Base-by-base conservation (phyloP, 1,284 basidiomycete genomes). In the Ceratobasidium sp. region DNA sequence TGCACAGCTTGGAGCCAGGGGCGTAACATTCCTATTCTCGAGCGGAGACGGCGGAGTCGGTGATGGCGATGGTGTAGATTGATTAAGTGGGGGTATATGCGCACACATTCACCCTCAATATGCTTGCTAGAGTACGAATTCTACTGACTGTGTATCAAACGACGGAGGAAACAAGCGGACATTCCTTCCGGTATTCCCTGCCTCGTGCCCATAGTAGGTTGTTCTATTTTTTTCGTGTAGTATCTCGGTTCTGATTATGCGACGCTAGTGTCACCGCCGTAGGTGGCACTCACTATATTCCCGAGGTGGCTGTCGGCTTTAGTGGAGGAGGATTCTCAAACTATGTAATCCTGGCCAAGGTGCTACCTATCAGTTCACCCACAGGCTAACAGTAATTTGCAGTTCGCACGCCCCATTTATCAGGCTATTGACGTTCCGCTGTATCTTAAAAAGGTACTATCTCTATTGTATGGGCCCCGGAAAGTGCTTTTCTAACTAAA, bases 31-130 rank as follows among this genome's bases (percentile, higher is more conserved):
- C 22, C 73, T 86, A 67, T 89, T 89, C 76, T 81, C 84, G 22
- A 86, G 86, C 22, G 90, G 90, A 13, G 89, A 92, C 72, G 77
- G 77, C n/a, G 90, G 90, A 56, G 90, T 90, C 5, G 90, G 89
- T 15, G 86, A 87, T 73, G 82, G 83, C 5, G 75, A 27, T 29
- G 5, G 32, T 20, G 54, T 38, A 12, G 35, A 20, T 20, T 40
- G 12, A 22, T 25, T 20, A 6, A 34, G 12, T 4, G 32, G 38
- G 32, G 32, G 3, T 57, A 10, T 27, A 56, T 42, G 49, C 49
- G 49, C 20, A 25, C 15, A 35, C 3, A 10, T 38, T 56, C 27
- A 29, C 17, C 34, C 25, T 65, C 17, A 53, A 50, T 56, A 13
- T 53, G n/a, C 3, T 55, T 34, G 86, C 73, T 83, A 85, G 35